Percentiles rank a stretch among this genome's conserved stretches.
phyloP scores from a whole-genome alignment of 768 basidiomycete genomes.

The Hygrocybe coccinea region DNA sequence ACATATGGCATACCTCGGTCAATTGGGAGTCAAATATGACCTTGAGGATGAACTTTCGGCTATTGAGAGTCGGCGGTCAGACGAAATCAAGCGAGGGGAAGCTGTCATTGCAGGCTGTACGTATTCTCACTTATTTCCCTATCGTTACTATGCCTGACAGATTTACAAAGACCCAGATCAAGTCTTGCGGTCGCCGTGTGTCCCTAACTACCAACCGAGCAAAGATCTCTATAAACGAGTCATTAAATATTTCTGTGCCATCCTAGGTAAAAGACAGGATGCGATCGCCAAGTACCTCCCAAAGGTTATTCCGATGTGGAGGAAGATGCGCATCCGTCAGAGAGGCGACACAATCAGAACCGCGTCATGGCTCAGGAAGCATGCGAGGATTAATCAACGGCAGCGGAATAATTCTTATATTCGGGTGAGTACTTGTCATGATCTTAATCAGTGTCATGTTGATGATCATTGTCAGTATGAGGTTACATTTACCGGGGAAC shows the following conservation, averaged over 20 bases:
- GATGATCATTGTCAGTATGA: neutral
- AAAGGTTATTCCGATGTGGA: slow-evolving; percentile 17
- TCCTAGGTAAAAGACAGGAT: slow-evolving; percentile 13
- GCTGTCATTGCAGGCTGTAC: slow-evolving; percentile 5
- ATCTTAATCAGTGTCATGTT: no score
- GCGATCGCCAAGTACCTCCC: slow-evolving; percentile 10
- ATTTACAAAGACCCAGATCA: slow-evolving; percentile 14
- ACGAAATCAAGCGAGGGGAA: neutral
- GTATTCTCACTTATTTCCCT: neutral
- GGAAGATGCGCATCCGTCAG: no score
- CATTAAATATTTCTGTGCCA: no score
- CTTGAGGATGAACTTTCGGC: slow-evolving; percentile 16
- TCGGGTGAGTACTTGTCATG: slow-evolving; percentile 2
- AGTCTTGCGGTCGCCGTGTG: no score
- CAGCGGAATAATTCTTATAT: slow-evolving; percentile 1
- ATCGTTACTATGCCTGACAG: slow-evolving; percentile 5
- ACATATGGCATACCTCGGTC: slow-evolving; percentile 23
- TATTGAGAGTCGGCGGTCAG: neutral
- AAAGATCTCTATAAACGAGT: no score
- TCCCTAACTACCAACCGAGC: no score
- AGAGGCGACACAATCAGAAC: slow-evolving; percentile 20
- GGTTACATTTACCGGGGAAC: slow-evolving; percentile 5
- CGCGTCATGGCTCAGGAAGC: neutral
- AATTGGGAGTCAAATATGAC: slow-evolving; percentile 23
- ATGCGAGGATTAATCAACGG: neutral